These are phyloP conservation scores for Tuber calosporum DNA, from an alignment of 495 filamentous ascomycete species.

Conservation along the genomic window DNA sequence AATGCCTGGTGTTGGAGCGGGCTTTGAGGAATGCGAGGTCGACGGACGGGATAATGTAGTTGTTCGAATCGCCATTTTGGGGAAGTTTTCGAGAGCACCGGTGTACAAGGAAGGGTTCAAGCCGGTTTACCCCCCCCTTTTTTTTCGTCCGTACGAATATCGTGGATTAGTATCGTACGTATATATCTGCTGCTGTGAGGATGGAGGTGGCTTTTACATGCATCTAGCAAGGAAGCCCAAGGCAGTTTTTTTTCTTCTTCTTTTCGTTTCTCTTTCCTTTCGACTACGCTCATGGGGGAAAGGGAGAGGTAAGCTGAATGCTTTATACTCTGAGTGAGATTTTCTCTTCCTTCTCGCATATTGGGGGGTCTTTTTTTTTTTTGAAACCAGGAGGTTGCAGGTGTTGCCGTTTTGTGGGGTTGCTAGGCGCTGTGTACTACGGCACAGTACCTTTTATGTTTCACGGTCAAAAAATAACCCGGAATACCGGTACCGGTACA, in stretches of 20 bases:
- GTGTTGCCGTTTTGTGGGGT: background rate
- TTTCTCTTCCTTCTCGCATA: background rate
- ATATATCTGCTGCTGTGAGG: background rate
- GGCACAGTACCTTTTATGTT: background rate
- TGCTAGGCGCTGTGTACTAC: background rate
- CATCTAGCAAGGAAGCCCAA: background rate
- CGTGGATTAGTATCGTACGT: background rate
- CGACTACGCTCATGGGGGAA: background rate
- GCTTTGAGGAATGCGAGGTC: background rate
- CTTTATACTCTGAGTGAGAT: background rate
- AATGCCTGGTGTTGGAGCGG: background rate
- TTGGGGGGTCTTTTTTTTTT: background rate
- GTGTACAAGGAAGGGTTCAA: background rate
- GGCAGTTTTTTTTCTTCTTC: background rate
- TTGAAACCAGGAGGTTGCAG: background rate
- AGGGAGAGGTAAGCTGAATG: background rate
- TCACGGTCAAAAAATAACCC: background rate
- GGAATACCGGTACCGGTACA: background rate
- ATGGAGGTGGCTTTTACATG: slow-evolving; percentile 1
- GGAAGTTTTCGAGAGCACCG: background rate
- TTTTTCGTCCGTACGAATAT: background rate
- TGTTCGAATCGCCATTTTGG: background rate
- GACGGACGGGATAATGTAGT: background rate
- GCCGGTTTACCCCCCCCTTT: background rate
- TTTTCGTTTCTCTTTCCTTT: background rate